A percentile compares a stretch with the other conserved stretches of the same genome.
phyloP scores from a whole-genome alignment of 2,329 filamentous ascomycete genomes.

The Talaromyces sp. region DNA sequence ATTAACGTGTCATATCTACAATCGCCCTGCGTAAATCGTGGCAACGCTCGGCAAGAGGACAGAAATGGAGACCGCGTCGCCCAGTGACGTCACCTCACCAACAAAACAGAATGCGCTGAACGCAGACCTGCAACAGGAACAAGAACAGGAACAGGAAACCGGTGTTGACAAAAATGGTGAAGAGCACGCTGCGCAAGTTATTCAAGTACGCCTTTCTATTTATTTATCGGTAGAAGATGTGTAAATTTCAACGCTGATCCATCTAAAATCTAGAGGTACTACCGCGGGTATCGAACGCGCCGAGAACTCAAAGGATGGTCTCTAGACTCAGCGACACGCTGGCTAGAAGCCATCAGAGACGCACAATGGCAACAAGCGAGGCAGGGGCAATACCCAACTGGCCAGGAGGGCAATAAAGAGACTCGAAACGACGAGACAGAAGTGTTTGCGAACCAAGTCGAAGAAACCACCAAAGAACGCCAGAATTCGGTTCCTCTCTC shows the following conservation, averaged over 20 bases:
- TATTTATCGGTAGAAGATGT: not conserved
- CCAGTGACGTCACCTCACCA: constrained; percentile 6
- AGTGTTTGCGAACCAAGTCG: not conserved
- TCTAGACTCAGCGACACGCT: constrained; percentile 10
- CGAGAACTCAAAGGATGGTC: constrained; percentile 12
- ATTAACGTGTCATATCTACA: not conserved
- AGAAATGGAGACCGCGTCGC: not conserved
- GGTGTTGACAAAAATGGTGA: not conserved
- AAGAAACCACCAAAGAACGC: not conserved
- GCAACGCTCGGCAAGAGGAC: not conserved
- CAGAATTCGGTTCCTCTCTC: constrained; percentile 19
- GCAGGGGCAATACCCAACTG: constrained; percentile 29
- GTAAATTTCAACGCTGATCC: not conserved
- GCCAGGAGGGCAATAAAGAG: not conserved
- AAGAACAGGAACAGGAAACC: not conserved
- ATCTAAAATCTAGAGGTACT: constrained; percentile 5
- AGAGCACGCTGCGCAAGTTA: not conserved
- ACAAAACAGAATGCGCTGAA: not conserved
- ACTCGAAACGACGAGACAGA: not conserved
- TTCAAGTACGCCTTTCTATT: not conserved
- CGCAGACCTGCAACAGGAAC: not conserved
- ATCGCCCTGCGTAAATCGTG: not conserved
- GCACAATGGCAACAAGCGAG: constrained; percentile 52
- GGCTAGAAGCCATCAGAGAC: constrained; percentile 44
- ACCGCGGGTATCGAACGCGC: constrained; percentile 12